Conservation (phyloP, 1,284 basidiomycete species). For the Neonothopanus nambi region DNA sequence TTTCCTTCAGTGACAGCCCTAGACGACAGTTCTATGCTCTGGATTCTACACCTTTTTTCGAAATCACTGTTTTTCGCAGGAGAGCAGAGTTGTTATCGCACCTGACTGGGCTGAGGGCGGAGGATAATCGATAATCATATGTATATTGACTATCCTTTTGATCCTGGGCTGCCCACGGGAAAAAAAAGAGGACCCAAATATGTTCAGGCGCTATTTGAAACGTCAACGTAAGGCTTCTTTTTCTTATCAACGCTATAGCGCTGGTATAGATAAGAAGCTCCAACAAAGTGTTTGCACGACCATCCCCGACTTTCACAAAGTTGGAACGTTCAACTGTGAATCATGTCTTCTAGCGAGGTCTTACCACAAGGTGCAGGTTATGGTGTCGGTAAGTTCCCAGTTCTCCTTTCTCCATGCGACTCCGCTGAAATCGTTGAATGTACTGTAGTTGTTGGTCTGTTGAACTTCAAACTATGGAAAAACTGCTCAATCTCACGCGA, state of each 20-base stretch:
- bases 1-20: background rate
- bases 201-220: too few species aligned
- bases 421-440: background rate
- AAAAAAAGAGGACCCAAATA: too few species aligned
- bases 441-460: slow-evolving; percentile 49
- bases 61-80: background rate
- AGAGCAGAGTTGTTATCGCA: background rate
- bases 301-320: background rate
- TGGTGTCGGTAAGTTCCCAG: slow-evolving; percentile 68
- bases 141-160: too few species aligned
- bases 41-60: background rate
- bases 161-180: too few species aligned
- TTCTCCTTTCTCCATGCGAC: background rate
- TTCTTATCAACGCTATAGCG: slow-evolving; percentile 5
- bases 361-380: slow-evolving; percentile 76
- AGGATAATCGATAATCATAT: too few species aligned
- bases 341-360: slow-evolving; percentile 26
- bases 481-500: slow-evolving; percentile 2
- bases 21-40: background rate
- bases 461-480: background rate
- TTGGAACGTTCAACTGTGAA: background rate
- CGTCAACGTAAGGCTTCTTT: background rate
- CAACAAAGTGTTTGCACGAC: background rate
- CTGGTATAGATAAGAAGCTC: background rate
- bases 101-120: too few species aligned